Percentiles rank a stretch among this genome's conserved stretches.
Evolutionary conservation across 108 stramenopile genomes (phyloP).

Genomic region (Fragilariopsis cylindrus): DNA sequence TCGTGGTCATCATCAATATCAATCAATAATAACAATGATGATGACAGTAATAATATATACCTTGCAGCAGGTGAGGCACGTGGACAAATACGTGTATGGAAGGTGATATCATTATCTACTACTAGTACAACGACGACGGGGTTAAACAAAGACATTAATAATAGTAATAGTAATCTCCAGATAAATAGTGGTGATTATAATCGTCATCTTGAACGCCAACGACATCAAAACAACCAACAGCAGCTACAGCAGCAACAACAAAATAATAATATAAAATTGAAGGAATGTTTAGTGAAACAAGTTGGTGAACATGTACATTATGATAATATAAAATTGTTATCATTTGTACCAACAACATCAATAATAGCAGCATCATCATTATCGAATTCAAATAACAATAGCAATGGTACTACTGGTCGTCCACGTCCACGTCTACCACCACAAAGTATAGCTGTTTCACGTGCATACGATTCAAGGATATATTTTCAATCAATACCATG

Average conservation of each 20-base stretch:
- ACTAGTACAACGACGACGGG: too few species aligned
- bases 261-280: neutral
- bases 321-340: constrained; percentile 15
- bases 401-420: neutral
- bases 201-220: too few species aligned
- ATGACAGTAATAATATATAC: neutral
- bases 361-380: too few species aligned
- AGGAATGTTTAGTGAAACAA: neutral
- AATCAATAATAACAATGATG: too few species aligned
- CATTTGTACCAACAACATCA: neutral
- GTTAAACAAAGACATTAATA: neutral
- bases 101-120: neutral
- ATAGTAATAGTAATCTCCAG: too few species aligned
- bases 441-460: constrained; percentile 1
- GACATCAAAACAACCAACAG: neutral
- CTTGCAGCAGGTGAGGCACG: constrained; percentile 12
- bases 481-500: constrained; percentile 1
- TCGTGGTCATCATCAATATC: neutral
- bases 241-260: neutral
- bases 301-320: constrained; percentile 20
- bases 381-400: too few species aligned
- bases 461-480: constrained; percentile 9
- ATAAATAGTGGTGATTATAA: too few species aligned
- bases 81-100: constrained; percentile 13
- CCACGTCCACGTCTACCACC: too few species aligned